Evolutionary conservation across 106 monocot genomes (phyloP), one percentile per base, ranked within the genome.

Genomic region (Dioscorea alata): DNA sequence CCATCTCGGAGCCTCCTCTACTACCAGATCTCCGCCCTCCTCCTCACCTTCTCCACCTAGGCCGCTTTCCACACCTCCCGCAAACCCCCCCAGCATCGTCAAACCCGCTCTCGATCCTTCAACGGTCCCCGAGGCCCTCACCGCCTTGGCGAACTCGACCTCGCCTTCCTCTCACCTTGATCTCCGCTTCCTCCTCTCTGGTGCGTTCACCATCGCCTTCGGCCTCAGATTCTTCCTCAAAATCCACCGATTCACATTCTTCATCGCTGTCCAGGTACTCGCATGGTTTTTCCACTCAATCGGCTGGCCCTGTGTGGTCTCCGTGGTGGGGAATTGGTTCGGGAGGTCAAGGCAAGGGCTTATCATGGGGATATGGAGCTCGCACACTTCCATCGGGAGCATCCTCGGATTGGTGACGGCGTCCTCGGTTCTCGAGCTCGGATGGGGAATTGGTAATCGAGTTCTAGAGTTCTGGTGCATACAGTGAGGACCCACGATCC

Each of bases 91-190:
- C n/a, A 87, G 84, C 89, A 92, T 97, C 75, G 89, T 88, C 68
- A 97, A 97, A 69, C 72, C 77, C 71, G 72, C 81, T 61, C 86
- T 97, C 53, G 74, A 65, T 69, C 97, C 6, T 96, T 96, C 86
- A 57, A 74, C 74, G 79, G 74, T 34, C 72, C 70, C 8, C 67
- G 59, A 4, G 95, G 91, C 0, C 84, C 91, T 22, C 91, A 91
- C 75, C 92, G 91, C 63, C 88, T 97, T n/a, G 97, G 97, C 67
- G 91, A 92, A 73, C 86, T 97, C 70, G 97, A 97, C 71, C 84
- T 97, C 50, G 79, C 81, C 65, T 97, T 97, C 85, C 92, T 97
- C 64, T 78, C 84, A 86, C 60, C 57, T 76, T 69, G 77, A 84
- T 65, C 80, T 92, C 68, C 84, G 89, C 64, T 70, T 63, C 63